These are phyloP conservation scores for Rosa lucieae DNA, from an alignment of 306 rosid species.

Conservation along the genomic window DNA sequence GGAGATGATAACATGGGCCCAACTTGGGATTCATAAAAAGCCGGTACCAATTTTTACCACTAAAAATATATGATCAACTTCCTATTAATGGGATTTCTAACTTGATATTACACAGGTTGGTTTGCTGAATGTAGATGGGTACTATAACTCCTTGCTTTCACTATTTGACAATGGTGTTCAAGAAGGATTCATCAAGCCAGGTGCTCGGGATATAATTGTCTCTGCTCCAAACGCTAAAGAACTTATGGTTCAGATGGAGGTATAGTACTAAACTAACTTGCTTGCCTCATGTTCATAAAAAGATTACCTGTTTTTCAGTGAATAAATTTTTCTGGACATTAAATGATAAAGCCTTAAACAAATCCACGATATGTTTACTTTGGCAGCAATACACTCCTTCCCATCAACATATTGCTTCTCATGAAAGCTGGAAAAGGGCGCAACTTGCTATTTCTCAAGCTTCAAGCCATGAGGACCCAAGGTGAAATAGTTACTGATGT, in stretches of 20 bases:
- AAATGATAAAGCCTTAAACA: not conserved
- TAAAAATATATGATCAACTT: constrained; percentile 15
- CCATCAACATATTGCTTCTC: constrained; percentile 63
- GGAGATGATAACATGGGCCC: constrained; percentile 98
- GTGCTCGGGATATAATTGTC: constrained; percentile 74
- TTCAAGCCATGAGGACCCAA: constrained; percentile 52
- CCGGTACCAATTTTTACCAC: constrained; percentile 45
- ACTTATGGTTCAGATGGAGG: constrained; percentile 86
- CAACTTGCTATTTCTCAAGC: constrained; percentile 57
- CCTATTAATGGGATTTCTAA: constrained; percentile 16
- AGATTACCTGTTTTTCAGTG: not conserved
- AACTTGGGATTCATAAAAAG: constrained; percentile 89
- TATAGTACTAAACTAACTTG: constrained; percentile 25
- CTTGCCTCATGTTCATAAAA: constrained; percentile 8
- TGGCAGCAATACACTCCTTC: constrained; percentile 78
- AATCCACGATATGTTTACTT: constrained; percentile 10
- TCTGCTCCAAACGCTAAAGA: constrained; percentile 88
- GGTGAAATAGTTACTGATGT: constrained; percentile 40
- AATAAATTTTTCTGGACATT: not conserved
- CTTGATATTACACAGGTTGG: constrained; percentile 59
- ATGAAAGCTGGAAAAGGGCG: constrained; percentile 86
- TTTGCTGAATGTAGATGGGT: constrained; percentile 90
- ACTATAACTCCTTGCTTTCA: constrained; percentile 83
- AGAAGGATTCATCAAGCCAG: constrained; percentile 90
- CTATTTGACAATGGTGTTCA: constrained; percentile 88